Conservation (phyloP, 2,329 filamentous ascomycete genomes). For the Botrytis paeoniae region DNA sequence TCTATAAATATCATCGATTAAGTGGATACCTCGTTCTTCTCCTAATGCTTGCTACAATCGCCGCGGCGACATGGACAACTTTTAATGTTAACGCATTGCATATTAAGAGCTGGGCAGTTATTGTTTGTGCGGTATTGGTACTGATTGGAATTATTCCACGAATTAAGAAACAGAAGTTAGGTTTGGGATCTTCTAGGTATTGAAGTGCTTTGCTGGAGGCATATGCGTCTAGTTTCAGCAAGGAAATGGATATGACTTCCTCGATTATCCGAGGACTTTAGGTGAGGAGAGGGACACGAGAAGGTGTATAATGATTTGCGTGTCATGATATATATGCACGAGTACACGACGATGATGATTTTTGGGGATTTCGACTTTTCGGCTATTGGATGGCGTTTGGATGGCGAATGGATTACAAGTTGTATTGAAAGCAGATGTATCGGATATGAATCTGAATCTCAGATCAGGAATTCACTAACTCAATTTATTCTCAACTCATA, state of each 20-base stretch:
- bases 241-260: not conserved
- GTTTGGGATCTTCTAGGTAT: slow-evolving; percentile 36
- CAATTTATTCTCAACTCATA: not conserved
- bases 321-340: not conserved
- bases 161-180: slow-evolving; percentile 80
- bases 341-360: not conserved
- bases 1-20: slow-evolving; percentile 88
- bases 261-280: not conserved
- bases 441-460: not conserved
- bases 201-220: not conserved
- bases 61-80: slow-evolving; percentile 71
- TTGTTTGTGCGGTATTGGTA: slow-evolving; percentile 63
- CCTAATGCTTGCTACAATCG: slow-evolving; percentile 70
- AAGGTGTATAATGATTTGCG: not conserved
- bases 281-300: not conserved
- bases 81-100: slow-evolving; percentile 67
- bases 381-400: not conserved
- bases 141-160: slow-evolving; percentile 72
- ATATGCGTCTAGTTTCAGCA: not conserved
- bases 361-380: not conserved
- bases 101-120: slow-evolving; percentile 73
- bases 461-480: not conserved
- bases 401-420: not conserved
- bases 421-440: not conserved
- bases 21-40: slow-evolving; percentile 72